Percentiles rank a stretch among this genome's conserved stretches.
phyloP scores from a whole-genome alignment of 352 stramenopile genomes.

The Pythium plurisporium region DNA sequence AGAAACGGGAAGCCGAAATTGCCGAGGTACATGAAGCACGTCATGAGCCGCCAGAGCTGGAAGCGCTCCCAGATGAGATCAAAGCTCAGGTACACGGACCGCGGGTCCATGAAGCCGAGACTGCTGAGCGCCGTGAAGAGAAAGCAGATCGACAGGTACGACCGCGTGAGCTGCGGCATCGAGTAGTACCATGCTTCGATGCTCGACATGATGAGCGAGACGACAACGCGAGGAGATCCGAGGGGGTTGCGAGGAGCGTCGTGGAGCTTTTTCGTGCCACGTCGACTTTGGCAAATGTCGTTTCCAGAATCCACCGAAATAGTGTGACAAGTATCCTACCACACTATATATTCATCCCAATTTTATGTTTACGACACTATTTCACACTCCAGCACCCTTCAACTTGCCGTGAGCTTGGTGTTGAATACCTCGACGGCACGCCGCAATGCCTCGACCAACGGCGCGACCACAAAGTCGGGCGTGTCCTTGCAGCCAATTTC shows the following conservation, averaged over 20 bases:
- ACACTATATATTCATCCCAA: slow-evolving; percentile 3
- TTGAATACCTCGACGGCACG: slow-evolving; percentile 87
- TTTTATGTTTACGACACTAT: not conserved
- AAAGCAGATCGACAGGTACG: slow-evolving; percentile 82
- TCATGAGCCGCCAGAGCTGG: slow-evolving; percentile 86
- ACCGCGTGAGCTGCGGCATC: slow-evolving; percentile 81
- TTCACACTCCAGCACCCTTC: slow-evolving; percentile 2
- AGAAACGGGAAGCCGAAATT: slow-evolving; percentile 88
- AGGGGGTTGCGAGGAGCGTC: not conserved
- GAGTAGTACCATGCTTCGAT: slow-evolving; percentile 84
- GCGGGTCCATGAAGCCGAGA: slow-evolving; percentile 75
- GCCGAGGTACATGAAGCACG: slow-evolving; percentile 87
- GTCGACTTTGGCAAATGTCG: not conserved
- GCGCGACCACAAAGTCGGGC: slow-evolving; percentile 71
- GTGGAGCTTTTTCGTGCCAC: not conserved
- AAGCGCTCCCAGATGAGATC: slow-evolving; percentile 84
- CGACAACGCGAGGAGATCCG: not conserved
- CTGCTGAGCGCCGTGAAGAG: slow-evolving; percentile 74
- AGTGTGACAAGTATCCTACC: not conserved
- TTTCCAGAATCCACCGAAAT: not conserved
- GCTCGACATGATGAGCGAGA: slow-evolving; percentile 46
- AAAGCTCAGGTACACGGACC: slow-evolving; percentile 83
- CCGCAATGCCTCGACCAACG: slow-evolving; percentile 65
- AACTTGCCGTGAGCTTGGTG: slow-evolving; percentile 38
- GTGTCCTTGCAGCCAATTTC: slow-evolving; percentile 78